Conservation (phyloP, 2,329 filamentous ascomycete species). For the Colletotrichum graminicola region DNA sequence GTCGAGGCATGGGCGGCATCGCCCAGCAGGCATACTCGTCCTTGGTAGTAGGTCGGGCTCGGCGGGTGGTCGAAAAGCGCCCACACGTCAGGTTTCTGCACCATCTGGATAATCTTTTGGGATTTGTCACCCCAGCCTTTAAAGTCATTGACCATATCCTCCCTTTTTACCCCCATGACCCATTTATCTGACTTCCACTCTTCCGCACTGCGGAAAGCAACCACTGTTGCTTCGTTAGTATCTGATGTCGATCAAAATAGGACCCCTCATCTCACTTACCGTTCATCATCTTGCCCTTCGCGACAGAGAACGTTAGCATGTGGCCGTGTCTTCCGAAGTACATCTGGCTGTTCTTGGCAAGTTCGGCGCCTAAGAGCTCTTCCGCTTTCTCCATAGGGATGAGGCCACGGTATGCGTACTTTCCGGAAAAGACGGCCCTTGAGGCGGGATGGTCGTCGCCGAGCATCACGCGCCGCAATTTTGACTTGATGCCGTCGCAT, state of each 20-base stretch:
- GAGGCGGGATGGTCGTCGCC: constrained; percentile 54
- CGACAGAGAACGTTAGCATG: constrained; percentile 70
- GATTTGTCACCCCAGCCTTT: constrained; percentile 31
- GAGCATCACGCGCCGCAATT: constrained; percentile 62
- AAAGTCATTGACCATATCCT: constrained; percentile 37
- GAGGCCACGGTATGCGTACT: constrained; percentile 67
- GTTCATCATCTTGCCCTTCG: constrained; percentile 67
- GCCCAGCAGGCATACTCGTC: constrained; percentile 44
- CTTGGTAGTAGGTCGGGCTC: constrained; percentile 39
- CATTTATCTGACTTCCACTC: constrained; percentile 36
- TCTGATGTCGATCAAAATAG: not conserved
- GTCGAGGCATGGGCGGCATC: constrained; percentile 47
- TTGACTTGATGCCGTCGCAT: constrained; percentile 70
- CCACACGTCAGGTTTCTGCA: constrained; percentile 37
- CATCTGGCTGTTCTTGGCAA: constrained; percentile 59
- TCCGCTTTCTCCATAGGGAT: constrained; percentile 64
- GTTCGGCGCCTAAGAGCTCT: constrained; percentile 58
- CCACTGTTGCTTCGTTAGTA: constrained; percentile 6
- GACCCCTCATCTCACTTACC: not conserved
- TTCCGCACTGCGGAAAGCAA: constrained; percentile 26
- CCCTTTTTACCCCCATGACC: constrained; percentile 21
- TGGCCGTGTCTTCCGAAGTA: constrained; percentile 67
- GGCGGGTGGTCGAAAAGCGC: constrained; percentile 40
- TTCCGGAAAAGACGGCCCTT: constrained; percentile 62
- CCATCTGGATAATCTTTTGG: constrained; percentile 26